Conservation (phyloP, 2,329 filamentous ascomycete species). For the Colletotrichum liriopes region DNA sequence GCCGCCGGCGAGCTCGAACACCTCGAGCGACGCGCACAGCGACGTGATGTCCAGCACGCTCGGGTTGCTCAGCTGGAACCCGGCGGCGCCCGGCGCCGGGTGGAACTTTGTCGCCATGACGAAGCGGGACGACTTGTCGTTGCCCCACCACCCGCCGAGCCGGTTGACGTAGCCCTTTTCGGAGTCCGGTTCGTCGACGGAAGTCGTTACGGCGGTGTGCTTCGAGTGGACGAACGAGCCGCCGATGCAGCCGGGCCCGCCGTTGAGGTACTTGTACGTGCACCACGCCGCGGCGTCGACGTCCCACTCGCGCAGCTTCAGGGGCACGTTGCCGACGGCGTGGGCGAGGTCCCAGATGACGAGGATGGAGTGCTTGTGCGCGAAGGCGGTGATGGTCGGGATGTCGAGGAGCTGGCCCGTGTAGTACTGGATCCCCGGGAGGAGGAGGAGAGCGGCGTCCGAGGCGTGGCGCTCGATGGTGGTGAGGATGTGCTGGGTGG, state of each 20-base stretch:
- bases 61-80: slow-evolving; percentile 90
- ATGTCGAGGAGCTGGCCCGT: slow-evolving; percentile 93
- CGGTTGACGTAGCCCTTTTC: slow-evolving; percentile 72
- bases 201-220: slow-evolving; percentile 72
- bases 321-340: slow-evolving; percentile 85
- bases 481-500: slow-evolving; percentile 79
- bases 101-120: slow-evolving; percentile 87
- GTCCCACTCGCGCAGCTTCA: slow-evolving; percentile 88
- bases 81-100: slow-evolving; percentile 83
- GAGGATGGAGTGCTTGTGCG: slow-evolving; percentile 78
- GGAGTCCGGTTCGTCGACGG: slow-evolving; percentile 55
- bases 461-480: slow-evolving; percentile 83
- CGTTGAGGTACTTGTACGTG: slow-evolving; percentile 95
- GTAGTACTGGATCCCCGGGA: slow-evolving; percentile 94
- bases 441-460: slow-evolving; percentile 81
- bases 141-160: slow-evolving; percentile 90
- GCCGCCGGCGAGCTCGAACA: slow-evolving; percentile 77
- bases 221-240: slow-evolving; percentile 85
- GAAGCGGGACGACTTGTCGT: slow-evolving; percentile 83
- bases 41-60: slow-evolving; percentile 81
- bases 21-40: slow-evolving; percentile 78
- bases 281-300: slow-evolving; percentile 96
- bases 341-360: slow-evolving; percentile 94
- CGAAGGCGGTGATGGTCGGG: slow-evolving; percentile 81
- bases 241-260: slow-evolving; percentile 85